Evolutionary conservation across 2,329 filamentous ascomycete genomes (phyloP).

Genomic region (Cordyceps pruinosa): DNA sequence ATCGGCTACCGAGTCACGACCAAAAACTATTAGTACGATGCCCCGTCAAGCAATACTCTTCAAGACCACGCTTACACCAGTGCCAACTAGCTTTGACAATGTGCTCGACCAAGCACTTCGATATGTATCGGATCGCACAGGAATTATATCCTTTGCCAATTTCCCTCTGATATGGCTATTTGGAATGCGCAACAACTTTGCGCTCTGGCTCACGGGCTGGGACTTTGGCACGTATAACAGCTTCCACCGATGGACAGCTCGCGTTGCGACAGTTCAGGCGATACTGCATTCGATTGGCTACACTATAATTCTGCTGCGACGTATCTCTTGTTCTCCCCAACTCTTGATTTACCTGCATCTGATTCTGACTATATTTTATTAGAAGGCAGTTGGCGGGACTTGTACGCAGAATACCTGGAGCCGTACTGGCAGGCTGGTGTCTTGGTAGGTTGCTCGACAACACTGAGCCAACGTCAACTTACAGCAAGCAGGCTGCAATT

Average conservation of each 20-base stretch:
- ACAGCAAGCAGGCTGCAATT: constrained; percentile 26
- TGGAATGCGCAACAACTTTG: constrained; percentile 57
- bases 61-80: not conserved
- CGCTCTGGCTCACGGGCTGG: constrained; percentile 63
- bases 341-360: not conserved
- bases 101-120: constrained; percentile 37
- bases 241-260: constrained; percentile 61
- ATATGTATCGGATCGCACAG: constrained; percentile 57
- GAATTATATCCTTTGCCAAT: constrained; percentile 57
- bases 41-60: too few relatives aligned
- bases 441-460: constrained; percentile 18
- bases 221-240: constrained; percentile 59
- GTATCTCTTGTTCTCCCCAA: not conserved
- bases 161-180: constrained; percentile 61
- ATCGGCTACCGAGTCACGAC: constrained; percentile 31
- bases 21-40: constrained; percentile 36
- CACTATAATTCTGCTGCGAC: constrained; percentile 34
- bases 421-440: constrained; percentile 46
- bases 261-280: constrained; percentile 54
- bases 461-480: not conserved
- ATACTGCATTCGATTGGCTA: constrained; percentile 58
- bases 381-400: constrained; percentile 32
- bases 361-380: not conserved
- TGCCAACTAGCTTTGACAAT: constrained; percentile 19
- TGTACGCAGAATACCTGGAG: constrained; percentile 30